A percentile compares a stretch with the other conserved stretches of the same genome.
phyloP scores from a whole-genome alignment of 2,329 filamentous ascomycete species.

The Beauveria sp. region DNA sequence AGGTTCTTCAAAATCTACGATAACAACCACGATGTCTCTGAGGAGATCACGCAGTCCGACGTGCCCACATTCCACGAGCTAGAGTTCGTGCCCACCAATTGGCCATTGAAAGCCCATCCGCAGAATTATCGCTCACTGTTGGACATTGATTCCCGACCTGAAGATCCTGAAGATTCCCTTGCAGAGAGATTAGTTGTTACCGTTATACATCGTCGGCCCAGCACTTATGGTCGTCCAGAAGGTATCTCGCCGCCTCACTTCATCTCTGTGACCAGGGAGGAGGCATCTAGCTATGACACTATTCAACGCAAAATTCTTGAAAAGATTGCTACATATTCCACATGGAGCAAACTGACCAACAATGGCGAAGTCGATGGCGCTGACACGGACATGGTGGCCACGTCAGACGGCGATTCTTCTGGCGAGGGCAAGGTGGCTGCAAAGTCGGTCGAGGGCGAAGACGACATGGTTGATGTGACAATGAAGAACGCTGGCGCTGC shows the following conservation, averaged over 20 bases:
- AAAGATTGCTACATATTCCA: conserved; percentile 70
- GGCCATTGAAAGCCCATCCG: conserved; percentile 44
- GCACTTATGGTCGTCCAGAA: conserved; percentile 25
- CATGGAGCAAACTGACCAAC: conserved; percentile 52
- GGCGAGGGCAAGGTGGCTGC: conserved; percentile 66
- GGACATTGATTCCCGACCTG: conserved; percentile 35
- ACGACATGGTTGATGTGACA: conserved; percentile 83
- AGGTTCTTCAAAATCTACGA: conserved; percentile 85
- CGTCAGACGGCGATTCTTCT: conserved; percentile 57
- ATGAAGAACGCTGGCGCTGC: conserved; percentile 55
- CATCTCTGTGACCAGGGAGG: conserved; percentile 66
- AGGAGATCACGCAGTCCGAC: conserved; percentile 62
- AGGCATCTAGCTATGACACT: conserved; percentile 56
- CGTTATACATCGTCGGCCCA: conserved; percentile 53
- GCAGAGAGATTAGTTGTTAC: conserved; percentile 64
- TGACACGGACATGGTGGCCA: conserved; percentile 60
- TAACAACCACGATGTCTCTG: conserved; percentile 58
- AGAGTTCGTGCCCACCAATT: conserved; percentile 72
- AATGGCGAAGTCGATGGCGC: conserved; percentile 44
- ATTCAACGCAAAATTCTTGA: conserved; percentile 76
- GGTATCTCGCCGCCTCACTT: conserved; percentile 52
- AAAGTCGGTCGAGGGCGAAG: conserved; percentile 77
- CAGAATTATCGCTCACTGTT: conserved; percentile 46
- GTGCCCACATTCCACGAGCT: conserved; percentile 69
- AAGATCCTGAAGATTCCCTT: conserved; percentile 52